Evolutionary conservation across 495 filamentous ascomycete genomes (phyloP), one percentile per base, ranked within the genome.

Genomic region (Penicilliopsis zonata): DNA sequence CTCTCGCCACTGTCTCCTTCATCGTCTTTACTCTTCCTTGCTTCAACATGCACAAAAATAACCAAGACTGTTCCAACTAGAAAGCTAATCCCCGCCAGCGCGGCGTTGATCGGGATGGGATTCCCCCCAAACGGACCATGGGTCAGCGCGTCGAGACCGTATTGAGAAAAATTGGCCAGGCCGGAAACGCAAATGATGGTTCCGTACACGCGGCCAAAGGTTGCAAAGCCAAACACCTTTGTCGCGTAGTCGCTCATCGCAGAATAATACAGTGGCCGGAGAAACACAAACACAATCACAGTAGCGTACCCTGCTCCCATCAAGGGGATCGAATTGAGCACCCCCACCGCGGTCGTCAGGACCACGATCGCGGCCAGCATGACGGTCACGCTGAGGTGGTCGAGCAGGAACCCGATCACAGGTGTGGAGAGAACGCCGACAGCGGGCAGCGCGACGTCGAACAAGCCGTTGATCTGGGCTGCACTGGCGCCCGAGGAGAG

Each of bases 221-320:
- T 94, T 19, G 74, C 73, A 51, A 93, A 94, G 14, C 88, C 87
- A 50, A 96, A 96, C 19, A 96, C 88, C 52, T 96, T 96, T 25
- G 85, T 87, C 17, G 75, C 62, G 50, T 92, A 94, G 58, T 96
- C 88, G 31, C 60, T 67, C 48, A 69, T 64, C 2, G 65, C 65
- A 9, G 65, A 67, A 38, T 67, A 69, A 31, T 69, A 70, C 0
- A 69, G 42, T 1, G 65, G 65, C 0, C 66, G 61, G 5, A 69
- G 50, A 14, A 67, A 29, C 7, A 66, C 82, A 42, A 96, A 96
- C 2, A 94, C 66, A 16, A 66, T 51, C 20, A 96, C 63, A 20
- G 85, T 86, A 18, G 69, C 60, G 42, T 90, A 90, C 0, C 78
- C 85, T 2, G 84, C 77, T 65, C 76, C 80, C 23, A 70, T 47